Evolutionary conservation across 192 early-diverging fungal genomes (phyloP), one percentile per base, ranked within the genome.

Genomic region (Backusella tarrabulga): DNA sequence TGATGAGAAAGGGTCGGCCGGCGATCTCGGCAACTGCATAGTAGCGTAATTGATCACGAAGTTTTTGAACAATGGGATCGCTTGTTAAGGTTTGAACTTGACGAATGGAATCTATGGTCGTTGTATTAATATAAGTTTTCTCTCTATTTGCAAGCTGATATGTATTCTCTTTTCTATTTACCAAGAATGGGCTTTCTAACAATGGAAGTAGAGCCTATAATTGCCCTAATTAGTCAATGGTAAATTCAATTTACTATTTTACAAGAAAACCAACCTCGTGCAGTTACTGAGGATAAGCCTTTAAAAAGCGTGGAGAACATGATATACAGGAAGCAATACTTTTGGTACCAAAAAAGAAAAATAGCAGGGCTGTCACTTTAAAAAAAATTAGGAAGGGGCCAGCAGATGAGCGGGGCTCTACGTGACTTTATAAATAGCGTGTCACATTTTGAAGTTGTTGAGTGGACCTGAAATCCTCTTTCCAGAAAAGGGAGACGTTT

Each of bases 11-110:
- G 7, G 93, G 96, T n/a, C 93, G 90, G 71, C 89, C 89, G 68
- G 94, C 92, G 73, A 99, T 89, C 70, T 97, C 94, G 11, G 95
- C 92, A 32, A 96, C 94, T 4, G 96, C 96, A 80, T 93, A 96
- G 83, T 92, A 92, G 32, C 88, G 88, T 60, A 87, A 81, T 80
- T 93, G 91, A 60, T 89, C 86, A 52, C 91, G 88, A 70, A 94
- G 85, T 68, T 78, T 80, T 50, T 72, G 69, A 38, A 80, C 44
- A 44, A 69, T 52, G 19, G 67, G 56, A 32, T 63, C 56, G 21
- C 9, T 63, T 34, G 21, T 63, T 72, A 71, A 74, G 4, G 74
- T 75, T 42, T 75, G 74, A 34, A 68, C 21, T 34, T 42, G 41
- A 75, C 74, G 74, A 74, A 56, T 36, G 60, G 46, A 60, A 21